Conservation (phyloP, 148 eudicot species). For the Heliosperma pusillum region DNA sequence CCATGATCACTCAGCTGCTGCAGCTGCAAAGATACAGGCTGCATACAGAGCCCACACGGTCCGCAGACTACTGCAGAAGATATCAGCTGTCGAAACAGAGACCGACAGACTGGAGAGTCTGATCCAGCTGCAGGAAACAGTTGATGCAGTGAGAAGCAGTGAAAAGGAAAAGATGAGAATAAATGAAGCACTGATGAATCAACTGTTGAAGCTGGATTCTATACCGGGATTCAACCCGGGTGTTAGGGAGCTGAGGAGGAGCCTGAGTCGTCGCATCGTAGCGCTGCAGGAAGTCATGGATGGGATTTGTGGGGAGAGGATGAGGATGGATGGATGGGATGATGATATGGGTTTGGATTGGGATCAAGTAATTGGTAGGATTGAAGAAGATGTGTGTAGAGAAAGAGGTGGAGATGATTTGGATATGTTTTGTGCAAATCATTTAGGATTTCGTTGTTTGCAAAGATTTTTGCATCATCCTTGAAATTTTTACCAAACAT, state of each 20-base stretch:
- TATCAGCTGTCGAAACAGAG: conserved; percentile 43
- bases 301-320: conserved; percentile 36
- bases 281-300: conserved; percentile 85
- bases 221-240: conserved; percentile 60
- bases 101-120: conserved; percentile 43
- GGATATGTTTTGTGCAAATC: conserved; percentile 69
- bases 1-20: conserved; percentile 29
- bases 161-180: conserved; percentile 53
- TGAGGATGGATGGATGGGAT: conserved; percentile 42
- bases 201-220: conserved; percentile 59
- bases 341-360: conserved; percentile 36
- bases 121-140: conserved; percentile 89
- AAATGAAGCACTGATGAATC: conserved; percentile 68
- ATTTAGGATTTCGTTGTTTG: conserved; percentile 80
- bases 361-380: conserved; percentile 56
- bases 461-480: conserved; percentile 64
- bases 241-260: conserved; percentile 70
- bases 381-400: conserved; percentile 61
- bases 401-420: conserved; percentile 68
- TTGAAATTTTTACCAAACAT: conserved; percentile 12
- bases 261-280: conserved; percentile 70
- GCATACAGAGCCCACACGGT: conserved; percentile 52
- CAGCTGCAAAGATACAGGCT: conserved; percentile 76
- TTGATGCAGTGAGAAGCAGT: conserved; percentile 52
- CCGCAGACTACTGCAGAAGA: conserved; percentile 47